These are phyloP conservation scores for button mushroom (Agaricus bisporus) DNA, from an alignment of 768 basidiomycete species.

Conservation along the genomic window DNA sequence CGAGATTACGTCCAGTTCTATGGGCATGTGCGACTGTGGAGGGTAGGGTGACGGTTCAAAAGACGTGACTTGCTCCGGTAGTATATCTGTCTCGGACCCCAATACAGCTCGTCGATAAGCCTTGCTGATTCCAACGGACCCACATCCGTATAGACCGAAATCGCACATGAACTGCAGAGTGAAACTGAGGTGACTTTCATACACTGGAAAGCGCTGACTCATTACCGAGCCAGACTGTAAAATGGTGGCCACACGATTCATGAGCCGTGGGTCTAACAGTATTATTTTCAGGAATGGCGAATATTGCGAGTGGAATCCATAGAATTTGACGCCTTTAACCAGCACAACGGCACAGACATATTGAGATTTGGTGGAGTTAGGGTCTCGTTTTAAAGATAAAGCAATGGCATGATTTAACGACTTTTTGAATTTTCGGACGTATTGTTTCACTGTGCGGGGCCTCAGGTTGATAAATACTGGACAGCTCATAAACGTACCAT, in stretches of 20 bases:
- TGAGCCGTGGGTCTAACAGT: slow-evolving; percentile 61
- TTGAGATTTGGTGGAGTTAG: slow-evolving; percentile 47
- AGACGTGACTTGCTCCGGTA: slow-evolving; percentile 3
- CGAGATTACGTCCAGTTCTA: slow-evolving; percentile 82
- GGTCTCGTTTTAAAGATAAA: slow-evolving; percentile 71
- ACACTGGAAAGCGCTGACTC: slow-evolving; percentile 70
- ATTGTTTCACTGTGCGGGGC: slow-evolving; percentile 55
- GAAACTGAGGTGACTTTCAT: slow-evolving; percentile 88
- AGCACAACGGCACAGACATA: slow-evolving; percentile 73
- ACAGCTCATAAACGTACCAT: slow-evolving; percentile 37
- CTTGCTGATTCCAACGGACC: slow-evolving; percentile 72
- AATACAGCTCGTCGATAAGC: slow-evolving; percentile 51
- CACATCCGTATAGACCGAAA: slow-evolving; percentile 92
- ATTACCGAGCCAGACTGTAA: slow-evolving; percentile 81
- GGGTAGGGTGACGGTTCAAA: slow-evolving; percentile 53
- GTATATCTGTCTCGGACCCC: slow-evolving; percentile 26
- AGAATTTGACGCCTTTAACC: slow-evolving; percentile 94
- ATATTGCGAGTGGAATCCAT: slow-evolving; percentile 85
- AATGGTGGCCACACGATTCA: slow-evolving; percentile 68
- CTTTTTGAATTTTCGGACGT: slow-evolving; percentile 60
- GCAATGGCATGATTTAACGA: slow-evolving; percentile 87
- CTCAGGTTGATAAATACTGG: slow-evolving; percentile 1
- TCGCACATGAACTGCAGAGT: slow-evolving; percentile 91
- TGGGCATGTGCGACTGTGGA: slow-evolving; percentile 56
- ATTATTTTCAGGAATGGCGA: slow-evolving; percentile 86